A percentile compares a stretch with the other conserved stretches of the same genome.
phyloP scores from a whole-genome alignment of 306 rosid species.

The Castanospermum australe region DNA sequence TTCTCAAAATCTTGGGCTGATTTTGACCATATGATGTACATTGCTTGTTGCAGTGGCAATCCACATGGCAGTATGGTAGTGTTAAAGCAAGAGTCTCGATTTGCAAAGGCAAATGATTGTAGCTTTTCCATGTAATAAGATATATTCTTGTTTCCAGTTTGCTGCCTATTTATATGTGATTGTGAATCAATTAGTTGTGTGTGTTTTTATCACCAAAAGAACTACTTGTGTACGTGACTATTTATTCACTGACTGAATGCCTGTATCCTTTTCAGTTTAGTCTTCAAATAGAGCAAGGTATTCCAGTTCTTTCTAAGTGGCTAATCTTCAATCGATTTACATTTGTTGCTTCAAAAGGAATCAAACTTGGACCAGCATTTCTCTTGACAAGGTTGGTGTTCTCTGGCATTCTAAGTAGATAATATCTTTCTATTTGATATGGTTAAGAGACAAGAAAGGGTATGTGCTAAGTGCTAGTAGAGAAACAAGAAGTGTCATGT shows the following conservation, averaged over 20 bases:
- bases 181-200: constrained; percentile 7
- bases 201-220: too few species aligned
- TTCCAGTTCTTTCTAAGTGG: constrained; percentile 87
- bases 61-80: constrained; percentile 79
- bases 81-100: constrained; percentile 81
- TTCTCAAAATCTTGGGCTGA: constrained; percentile 27
- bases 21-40: constrained; percentile 31
- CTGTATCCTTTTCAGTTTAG: constrained; percentile 56
- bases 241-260: constrained; percentile 38
- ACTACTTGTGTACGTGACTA: too few species aligned
- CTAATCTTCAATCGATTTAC: constrained; percentile 86
- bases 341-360: constrained; percentile 75
- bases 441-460: background rate
- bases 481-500: background rate
- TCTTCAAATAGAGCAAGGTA: constrained; percentile 91
- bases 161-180: background rate
- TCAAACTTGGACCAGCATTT: constrained; percentile 85
- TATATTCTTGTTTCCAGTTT: constrained; percentile 7
- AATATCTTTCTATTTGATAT: background rate
- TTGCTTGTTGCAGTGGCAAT: constrained; percentile 71
- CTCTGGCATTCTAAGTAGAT: background rate
- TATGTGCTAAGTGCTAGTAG: background rate
- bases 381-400: constrained; percentile 66
- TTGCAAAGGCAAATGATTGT: constrained; percentile 64
- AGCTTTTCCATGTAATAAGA: constrained; percentile 63